Conservation (phyloP, 2,329 filamentous ascomycete species). For the Beauveria brongniartii region DNA sequence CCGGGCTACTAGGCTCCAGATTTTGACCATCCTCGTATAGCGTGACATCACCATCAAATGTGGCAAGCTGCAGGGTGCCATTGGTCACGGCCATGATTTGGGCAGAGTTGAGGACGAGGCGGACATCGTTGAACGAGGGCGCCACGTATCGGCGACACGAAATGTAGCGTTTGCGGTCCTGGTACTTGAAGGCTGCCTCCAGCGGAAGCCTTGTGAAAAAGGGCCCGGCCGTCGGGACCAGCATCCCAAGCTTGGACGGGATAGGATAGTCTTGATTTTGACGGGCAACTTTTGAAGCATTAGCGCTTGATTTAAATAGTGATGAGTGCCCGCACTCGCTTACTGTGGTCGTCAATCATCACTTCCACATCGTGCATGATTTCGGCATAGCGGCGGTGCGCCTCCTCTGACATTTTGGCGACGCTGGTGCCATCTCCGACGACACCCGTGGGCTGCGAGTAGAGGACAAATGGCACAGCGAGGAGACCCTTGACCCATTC, state of each 20-base stretch:
- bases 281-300: slow-evolving; percentile 51
- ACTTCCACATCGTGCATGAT: slow-evolving; percentile 91
- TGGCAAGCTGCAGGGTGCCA: slow-evolving; percentile 72
- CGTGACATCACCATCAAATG: slow-evolving; percentile 96
- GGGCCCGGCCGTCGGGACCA: slow-evolving; percentile 83
- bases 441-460: slow-evolving; percentile 86
- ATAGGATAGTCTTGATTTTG: slow-evolving; percentile 56
- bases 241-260: slow-evolving; percentile 82
- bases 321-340: slow-evolving; percentile 13
- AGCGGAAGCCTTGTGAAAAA: slow-evolving; percentile 88
- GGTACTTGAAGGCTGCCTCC: slow-evolving; percentile 84
- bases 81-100: slow-evolving; percentile 87
- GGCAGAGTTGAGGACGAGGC: slow-evolving; percentile 87
- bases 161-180: slow-evolving; percentile 79
- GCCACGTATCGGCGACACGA: slow-evolving; percentile 88
- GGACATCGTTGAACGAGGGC: slow-evolving; percentile 94
- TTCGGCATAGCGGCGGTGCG: slow-evolving; percentile 84
- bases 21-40: slow-evolving; percentile 86
- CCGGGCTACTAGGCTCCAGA: slow-evolving; percentile 65
- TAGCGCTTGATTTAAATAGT: neutral
- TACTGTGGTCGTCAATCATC: slow-evolving; percentile 88
- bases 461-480: slow-evolving; percentile 91
- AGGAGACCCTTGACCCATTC: slow-evolving; percentile 96
- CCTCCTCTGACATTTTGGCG: slow-evolving; percentile 65
- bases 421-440: slow-evolving; percentile 64